Percentiles rank a stretch among this genome's conserved stretches.
phyloP scores from a whole-genome alignment of 805 yeast species.

The Yarrowia bubula region DNA sequence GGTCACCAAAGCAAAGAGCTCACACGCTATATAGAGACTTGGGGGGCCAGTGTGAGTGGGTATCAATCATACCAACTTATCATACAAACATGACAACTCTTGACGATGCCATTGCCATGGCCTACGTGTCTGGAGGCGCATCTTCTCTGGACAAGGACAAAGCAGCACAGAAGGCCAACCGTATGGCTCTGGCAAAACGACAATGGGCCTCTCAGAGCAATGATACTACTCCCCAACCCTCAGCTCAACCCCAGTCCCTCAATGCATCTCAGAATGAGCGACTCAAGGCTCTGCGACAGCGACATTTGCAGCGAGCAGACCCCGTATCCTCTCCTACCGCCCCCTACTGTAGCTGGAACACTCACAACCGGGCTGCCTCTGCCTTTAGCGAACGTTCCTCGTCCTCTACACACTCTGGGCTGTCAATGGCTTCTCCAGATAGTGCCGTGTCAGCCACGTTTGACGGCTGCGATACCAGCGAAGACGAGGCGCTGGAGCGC shows the following conservation, averaged over 20 bases:
- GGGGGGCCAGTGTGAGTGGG: not conserved
- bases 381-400: not conserved
- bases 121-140: conserved; percentile 11
- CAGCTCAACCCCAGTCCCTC: not conserved
- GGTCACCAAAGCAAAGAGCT: conserved; percentile 3
- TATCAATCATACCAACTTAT: not conserved
- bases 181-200: conserved; percentile 21
- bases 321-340: not conserved
- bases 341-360: not conserved
- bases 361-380: not conserved
- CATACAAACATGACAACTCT: conserved; percentile 1
- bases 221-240: not conserved
- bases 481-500: conserved; percentile 1
- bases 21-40: conserved; percentile 17
- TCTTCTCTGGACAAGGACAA: not conserved
- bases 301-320: not conserved
- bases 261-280: conserved; percentile 25
- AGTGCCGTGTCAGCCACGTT: conserved; percentile 12
- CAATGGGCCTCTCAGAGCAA: not conserved
- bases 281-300: conserved; percentile 12
- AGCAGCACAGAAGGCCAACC: not conserved
- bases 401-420: not conserved
- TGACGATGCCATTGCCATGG: conserved; percentile 17
- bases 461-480: not conserved
- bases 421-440: conserved; percentile 12